Percentiles rank a stretch among this genome's conserved stretches.
Evolutionary conservation across 2,329 filamentous ascomycete genomes (phyloP).

Genomic region (Pseudogymnoascus sp.): DNA sequence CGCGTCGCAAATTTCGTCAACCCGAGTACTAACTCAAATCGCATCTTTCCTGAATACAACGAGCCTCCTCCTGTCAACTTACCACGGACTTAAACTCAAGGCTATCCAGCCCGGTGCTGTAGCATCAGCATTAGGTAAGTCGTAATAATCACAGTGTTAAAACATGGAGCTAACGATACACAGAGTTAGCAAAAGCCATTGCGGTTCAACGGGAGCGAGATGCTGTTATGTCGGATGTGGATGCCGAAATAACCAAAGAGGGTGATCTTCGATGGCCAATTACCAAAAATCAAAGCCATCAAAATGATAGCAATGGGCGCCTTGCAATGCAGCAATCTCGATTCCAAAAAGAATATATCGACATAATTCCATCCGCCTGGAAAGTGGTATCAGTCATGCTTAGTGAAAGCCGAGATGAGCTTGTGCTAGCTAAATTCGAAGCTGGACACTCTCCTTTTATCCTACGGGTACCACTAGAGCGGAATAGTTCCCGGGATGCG

Average conservation of each 20-base stretch:
- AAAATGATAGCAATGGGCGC: constrained; percentile 30
- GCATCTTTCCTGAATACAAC: constrained; percentile 57
- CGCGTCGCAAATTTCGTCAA: constrained; percentile 43
- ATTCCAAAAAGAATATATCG: constrained; percentile 75
- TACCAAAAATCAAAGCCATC: constrained; percentile 19
- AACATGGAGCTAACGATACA: constrained; percentile 13
- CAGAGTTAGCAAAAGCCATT: constrained; percentile 61
- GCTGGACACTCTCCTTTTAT: constrained; percentile 72
- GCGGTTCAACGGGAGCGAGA: constrained; percentile 58
- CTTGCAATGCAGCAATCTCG: constrained; percentile 35
- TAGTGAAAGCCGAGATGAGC: constrained; percentile 72
- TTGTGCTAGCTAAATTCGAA: constrained; percentile 82
- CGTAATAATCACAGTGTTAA: background rate
- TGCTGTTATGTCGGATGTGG: constrained; percentile 33
- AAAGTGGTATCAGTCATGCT: constrained; percentile 78
- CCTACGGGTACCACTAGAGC: constrained; percentile 73
- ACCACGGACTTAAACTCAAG: constrained; percentile 5
- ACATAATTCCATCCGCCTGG: constrained; percentile 78
- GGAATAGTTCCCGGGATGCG: constrained; percentile 71
- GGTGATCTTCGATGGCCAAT: constrained; percentile 37
- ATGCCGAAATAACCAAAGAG: constrained; percentile 11
- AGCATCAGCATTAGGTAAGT: constrained; percentile 45
- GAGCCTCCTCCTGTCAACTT: constrained; percentile 50
- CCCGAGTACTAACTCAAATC: constrained; percentile 50
- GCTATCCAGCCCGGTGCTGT: constrained; percentile 48